phyloP scores from a whole-genome alignment of 495 filamentous ascomycete species.

The Saxispiralis lemnorum region DNA sequence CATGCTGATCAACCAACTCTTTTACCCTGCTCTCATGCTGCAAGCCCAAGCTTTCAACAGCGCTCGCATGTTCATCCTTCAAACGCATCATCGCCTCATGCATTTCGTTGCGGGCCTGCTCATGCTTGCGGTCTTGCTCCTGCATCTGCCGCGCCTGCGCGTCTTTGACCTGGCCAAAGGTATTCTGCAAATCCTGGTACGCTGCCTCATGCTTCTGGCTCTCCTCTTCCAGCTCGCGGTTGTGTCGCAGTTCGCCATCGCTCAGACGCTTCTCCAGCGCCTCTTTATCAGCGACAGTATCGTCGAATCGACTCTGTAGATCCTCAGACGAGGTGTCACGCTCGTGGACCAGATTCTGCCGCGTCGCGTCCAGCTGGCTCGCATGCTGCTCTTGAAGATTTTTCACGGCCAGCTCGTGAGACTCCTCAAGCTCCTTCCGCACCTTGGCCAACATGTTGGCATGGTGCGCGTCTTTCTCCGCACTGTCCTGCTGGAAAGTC shows the following conservation, averaged over 20 bases:
- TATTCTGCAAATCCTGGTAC: slow-evolving; percentile 2
- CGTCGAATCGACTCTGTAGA: neutral
- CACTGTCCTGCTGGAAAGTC: slow-evolving; percentile 1
- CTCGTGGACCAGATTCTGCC: neutral
- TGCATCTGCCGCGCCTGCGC: neutral
- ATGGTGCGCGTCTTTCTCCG: slow-evolving; percentile 4
- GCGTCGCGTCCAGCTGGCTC: neutral
- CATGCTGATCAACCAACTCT: slow-evolving; percentile 2
- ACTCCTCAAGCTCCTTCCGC: slow-evolving; percentile 3
- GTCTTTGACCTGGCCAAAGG: neutral
- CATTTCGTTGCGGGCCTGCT: neutral
- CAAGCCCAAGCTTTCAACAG: neutral
- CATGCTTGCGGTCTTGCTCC: neutral
- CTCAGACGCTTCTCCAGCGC: neutral
- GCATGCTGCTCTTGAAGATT: neutral
- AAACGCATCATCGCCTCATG: neutral
- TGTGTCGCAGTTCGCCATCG: neutral
- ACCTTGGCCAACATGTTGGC: neutral
- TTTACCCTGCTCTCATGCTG: slow-evolving; percentile 6
- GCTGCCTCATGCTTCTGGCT: slow-evolving; percentile 3
- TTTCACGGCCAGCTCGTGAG: neutral
- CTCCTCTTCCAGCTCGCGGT: slow-evolving; percentile 4
- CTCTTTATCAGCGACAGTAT: neutral
- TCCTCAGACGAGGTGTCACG: neutral
- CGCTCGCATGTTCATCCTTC: neutral